Percentiles rank a stretch among this genome's conserved stretches.
phyloP scores from a whole-genome alignment of 306 rosid genomes.

The Malus orientalis region DNA sequence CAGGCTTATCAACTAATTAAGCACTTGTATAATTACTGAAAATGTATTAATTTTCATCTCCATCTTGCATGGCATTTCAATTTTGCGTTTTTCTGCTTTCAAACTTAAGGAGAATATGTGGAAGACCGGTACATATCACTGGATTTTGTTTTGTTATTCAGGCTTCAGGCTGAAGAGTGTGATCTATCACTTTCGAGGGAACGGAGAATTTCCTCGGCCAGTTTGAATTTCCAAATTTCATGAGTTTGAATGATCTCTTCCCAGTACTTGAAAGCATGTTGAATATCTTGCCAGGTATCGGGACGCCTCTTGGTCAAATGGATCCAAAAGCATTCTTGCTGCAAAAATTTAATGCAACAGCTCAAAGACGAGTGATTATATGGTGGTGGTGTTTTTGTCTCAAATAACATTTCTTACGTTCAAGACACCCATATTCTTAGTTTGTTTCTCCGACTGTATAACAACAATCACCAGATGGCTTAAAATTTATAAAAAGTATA shows the following conservation, averaged over 20 bases:
- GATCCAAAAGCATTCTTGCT: conserved; percentile 97
- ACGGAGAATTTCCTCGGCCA: conserved; percentile 70
- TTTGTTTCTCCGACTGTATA: too few relatives aligned
- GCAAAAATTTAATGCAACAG: conserved; percentile 62
- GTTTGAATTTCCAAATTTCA: conserved; percentile 19
- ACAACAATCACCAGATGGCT: too few relatives aligned
- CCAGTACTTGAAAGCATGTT: background rate
- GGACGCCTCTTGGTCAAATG: conserved; percentile 96
- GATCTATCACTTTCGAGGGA: conserved; percentile 70
- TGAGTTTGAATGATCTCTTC: background rate
- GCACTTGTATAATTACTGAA: background rate
- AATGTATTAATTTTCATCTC: background rate
- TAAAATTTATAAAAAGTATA: too few relatives aligned
- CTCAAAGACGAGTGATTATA: conserved; percentile 67
- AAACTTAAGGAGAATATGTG: background rate
- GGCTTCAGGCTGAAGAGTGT: conserved; percentile 57
- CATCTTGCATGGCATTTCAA: background rate
- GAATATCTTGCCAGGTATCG: conserved; percentile 50
- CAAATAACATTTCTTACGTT: too few relatives aligned
- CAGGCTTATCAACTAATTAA: background rate
- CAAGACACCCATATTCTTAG: too few relatives aligned
- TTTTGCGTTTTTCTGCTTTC: background rate
- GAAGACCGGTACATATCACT: background rate
- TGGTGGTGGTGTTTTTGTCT: too few relatives aligned
- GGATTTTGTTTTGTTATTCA: conserved; percentile 21